A percentile compares a stretch with the other conserved stretches of the same genome.
These are phyloP conservation scores for Ceratobasidium sp. DNA, from an alignment of 1,284 basidiomycete genomes.

Conservation along the genomic window DNA sequence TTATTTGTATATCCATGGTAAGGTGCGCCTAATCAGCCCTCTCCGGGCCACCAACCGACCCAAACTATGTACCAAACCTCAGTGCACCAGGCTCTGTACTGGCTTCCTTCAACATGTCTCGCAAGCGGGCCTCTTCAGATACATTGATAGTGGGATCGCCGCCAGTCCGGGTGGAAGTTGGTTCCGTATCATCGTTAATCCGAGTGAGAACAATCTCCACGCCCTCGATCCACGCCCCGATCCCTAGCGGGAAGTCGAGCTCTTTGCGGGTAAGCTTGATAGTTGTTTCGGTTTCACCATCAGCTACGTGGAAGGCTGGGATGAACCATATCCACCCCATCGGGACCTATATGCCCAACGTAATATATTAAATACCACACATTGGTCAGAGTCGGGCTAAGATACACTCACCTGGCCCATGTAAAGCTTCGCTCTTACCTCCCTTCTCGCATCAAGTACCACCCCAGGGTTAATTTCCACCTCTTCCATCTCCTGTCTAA, in stretches of 20 bases:
- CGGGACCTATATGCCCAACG: slow-evolving; percentile 62
- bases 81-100: not conserved
- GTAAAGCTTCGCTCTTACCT: slow-evolving; percentile 81
- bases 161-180: slow-evolving; percentile 38
- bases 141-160: not conserved
- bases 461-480: slow-evolving; percentile 56
- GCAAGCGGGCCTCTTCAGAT: not conserved
- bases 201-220: slow-evolving; percentile 60
- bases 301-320: slow-evolving; percentile 79
- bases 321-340: slow-evolving; percentile 88
- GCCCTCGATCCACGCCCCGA: slow-evolving; percentile 72
- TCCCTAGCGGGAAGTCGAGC: slow-evolving; percentile 78
- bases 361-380: not conserved
- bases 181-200: slow-evolving; percentile 28
- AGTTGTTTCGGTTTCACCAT: slow-evolving; percentile 48
- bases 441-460: slow-evolving; percentile 72
- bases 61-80: slow-evolving; percentile 22
- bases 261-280: slow-evolving; percentile 66
- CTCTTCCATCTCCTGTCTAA: slow-evolving; percentile 37
- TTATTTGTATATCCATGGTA: not conserved
- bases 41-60: slow-evolving; percentile 30
- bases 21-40: slow-evolving; percentile 17
- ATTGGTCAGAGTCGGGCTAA: not conserved
- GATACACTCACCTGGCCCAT: slow-evolving; percentile 68
- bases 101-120: slow-evolving; percentile 6